Conservation (phyloP, 73 alveolate genomes). For the Effrenium voratum region DNA sequence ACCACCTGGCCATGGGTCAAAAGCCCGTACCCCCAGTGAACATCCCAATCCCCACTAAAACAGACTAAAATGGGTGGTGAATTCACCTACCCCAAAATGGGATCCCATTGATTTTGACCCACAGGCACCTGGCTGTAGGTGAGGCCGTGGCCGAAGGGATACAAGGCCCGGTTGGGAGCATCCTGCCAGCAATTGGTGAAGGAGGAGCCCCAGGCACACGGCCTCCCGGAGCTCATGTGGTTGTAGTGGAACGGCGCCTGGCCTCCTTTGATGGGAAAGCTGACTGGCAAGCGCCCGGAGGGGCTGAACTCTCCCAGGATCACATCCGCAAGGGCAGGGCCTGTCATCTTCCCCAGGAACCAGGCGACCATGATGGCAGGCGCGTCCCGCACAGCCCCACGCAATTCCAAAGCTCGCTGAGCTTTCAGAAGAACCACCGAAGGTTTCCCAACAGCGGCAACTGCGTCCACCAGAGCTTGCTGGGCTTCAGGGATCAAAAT, state of each 20-base stretch:
- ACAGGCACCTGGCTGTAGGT: constrained; percentile 16
- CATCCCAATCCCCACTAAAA: no score
- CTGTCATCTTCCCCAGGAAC: constrained; percentile 69
- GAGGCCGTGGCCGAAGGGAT: constrained; percentile 60
- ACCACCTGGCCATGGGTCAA: no score
- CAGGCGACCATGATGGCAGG: constrained; percentile 62
- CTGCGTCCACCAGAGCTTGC: constrained; percentile 33
- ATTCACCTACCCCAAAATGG: no score
- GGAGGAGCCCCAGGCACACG: constrained; percentile 22
- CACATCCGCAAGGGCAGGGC: constrained; percentile 64
- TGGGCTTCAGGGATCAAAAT: constrained; percentile 40
- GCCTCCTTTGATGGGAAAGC: constrained; percentile 25
- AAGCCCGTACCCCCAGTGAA: no score
- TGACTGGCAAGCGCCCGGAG: constrained; percentile 72
- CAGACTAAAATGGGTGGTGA: no score
- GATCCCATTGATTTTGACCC: no score
- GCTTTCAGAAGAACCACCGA: constrained; percentile 34
- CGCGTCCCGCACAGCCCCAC: constrained; percentile 32
- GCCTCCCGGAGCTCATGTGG: constrained; percentile 35
- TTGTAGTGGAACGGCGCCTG: constrained; percentile 36
- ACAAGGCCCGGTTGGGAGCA: constrained; percentile 23
- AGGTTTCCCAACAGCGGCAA: constrained; percentile 24
- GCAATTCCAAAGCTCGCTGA: constrained; percentile 49
- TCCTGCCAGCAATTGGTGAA: constrained; percentile 37
- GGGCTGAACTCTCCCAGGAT: constrained; percentile 56